Percentiles rank a stretch among this genome's conserved stretches.
phyloP scores from a whole-genome alignment of 805 yeast genomes.

The Yarrowia osloensis region DNA sequence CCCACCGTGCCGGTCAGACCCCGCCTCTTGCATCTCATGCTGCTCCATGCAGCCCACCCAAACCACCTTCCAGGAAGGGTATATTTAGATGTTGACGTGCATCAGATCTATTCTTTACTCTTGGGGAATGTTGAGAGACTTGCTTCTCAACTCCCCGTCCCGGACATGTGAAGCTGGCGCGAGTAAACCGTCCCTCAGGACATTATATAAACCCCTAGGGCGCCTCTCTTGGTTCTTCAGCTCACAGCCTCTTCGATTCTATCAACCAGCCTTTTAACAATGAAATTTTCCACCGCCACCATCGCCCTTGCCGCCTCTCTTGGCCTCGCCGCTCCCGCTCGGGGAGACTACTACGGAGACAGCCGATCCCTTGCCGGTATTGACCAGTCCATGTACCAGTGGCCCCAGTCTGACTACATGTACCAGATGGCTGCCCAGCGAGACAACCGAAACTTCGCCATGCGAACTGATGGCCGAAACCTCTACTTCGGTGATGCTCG shows the following conservation, averaged over 20 bases:
- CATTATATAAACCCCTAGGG: not conserved
- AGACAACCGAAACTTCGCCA: constrained; percentile 12
- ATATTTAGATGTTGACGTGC: not conserved
- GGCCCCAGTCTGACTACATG: constrained; percentile 20
- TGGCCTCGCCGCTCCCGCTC: constrained; percentile 7
- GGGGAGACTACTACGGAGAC: constrained; percentile 1
- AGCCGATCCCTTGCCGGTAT: not conserved
- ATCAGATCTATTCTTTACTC: not conserved
- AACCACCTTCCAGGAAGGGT: not conserved
- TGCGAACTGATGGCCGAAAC: constrained; percentile 17
- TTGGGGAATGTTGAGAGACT: not conserved
- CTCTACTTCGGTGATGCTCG: constrained; percentile 13
- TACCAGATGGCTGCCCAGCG: constrained; percentile 11
- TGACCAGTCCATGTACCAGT: constrained; percentile 6
- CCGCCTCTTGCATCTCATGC: not conserved
- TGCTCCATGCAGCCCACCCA: not conserved
- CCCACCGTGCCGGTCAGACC: no score
- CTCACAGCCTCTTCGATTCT: constrained; percentile 1
- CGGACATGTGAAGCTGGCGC: no score
- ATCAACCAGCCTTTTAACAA: not conserved
- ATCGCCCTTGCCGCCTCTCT: not conserved
- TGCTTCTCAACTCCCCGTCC: not conserved
- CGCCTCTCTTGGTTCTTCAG: not conserved
- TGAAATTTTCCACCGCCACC: constrained; percentile 11
- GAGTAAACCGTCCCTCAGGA: no score